Percentiles rank a stretch among this genome's conserved stretches.
Evolutionary conservation across 2,329 filamentous ascomycete genomes (phyloP).

Genomic region (Colletotrichum tropicale): DNA sequence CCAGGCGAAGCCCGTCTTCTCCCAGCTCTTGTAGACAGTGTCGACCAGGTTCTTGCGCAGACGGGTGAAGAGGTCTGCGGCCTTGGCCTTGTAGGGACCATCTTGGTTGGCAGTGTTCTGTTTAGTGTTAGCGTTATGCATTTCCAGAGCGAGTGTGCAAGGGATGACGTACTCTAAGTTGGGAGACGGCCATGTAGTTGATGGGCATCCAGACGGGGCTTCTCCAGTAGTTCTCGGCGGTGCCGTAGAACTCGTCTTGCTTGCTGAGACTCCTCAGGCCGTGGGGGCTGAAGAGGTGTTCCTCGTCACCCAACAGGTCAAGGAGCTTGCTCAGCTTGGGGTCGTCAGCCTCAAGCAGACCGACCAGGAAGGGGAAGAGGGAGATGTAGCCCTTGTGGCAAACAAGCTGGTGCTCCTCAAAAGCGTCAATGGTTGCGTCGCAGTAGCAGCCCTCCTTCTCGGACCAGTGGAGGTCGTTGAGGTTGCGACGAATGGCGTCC

Average conservation of each 20-base stretch:
- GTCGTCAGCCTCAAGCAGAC: conserved; percentile 76
- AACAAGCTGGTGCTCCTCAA: conserved; percentile 85
- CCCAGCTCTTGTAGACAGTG: conserved; percentile 88
- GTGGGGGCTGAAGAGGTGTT: conserved; percentile 87
- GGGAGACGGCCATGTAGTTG: conserved; percentile 85
- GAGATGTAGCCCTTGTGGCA: conserved; percentile 98
- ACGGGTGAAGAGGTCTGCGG: conserved; percentile 74
- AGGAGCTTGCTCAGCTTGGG: conserved; percentile 76
- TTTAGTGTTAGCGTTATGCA: not conserved
- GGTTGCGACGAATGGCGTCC: conserved; percentile 80
- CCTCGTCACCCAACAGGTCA: conserved; percentile 78
- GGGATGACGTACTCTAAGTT: conserved; percentile 70
- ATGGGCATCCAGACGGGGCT: conserved; percentile 96
- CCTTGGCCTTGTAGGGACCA: conserved; percentile 72
- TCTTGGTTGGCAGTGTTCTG: conserved; percentile 68
- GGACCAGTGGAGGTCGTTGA: conserved; percentile 94
- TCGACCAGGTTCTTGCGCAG: conserved; percentile 86
- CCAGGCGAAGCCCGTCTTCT: conserved; percentile 94
- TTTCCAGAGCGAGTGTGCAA: not conserved
- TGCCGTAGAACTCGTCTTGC: conserved; percentile 82
- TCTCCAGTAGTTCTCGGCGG: conserved; percentile 96
- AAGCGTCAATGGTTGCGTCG: conserved; percentile 93
- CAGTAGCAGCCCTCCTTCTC: conserved; percentile 83
- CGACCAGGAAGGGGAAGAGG: conserved; percentile 89
- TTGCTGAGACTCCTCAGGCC: conserved; percentile 92